Evolutionary conservation across 345 rosid genomes (phyloP), one percentile per base, ranked within the genome.

Genomic region (Lenwebbia sp.): DNA sequence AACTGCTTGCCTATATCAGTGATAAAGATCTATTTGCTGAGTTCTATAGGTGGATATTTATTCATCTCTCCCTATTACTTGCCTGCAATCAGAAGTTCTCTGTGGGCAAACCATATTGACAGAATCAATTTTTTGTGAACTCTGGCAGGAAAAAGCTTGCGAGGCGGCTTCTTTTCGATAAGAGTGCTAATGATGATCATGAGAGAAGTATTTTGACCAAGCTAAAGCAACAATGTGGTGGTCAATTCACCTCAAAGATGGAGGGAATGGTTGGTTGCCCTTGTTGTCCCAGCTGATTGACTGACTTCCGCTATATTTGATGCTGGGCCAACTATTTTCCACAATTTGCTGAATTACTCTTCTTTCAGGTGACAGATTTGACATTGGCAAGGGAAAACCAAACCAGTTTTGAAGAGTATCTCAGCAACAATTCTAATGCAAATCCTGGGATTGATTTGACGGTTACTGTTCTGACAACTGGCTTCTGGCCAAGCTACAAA

Each of bases 221-320:
- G 88, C 86, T 95, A 90, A 95, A 95, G 88, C 94, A 94, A 87
- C 98, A 93, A 87, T 95, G 93, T 41, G 98, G 98, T 55, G 94
- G 94, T 44, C 98, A 93, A 88, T 94, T 93, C 89, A 95, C 98
- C 83, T 95, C 96, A 84, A 93, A 94, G 92, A 95, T 95, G 95
- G 98, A 95, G 88, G 93, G 96, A 84, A 95, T 95, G 98, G 96
- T 95, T 41, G 88, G 94, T 86, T 85, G 75, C 52, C 51, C 55
- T 82, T 25, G 49, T 83, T 12, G 54, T 75, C 33, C 52, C 25
- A 81, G 52, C 53, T 53, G 84, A 84, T 83, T 86, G 74, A 70
- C 44, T 81, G 54, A 70, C 82, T 44, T 57, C 9, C 2, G 19
- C 26, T 82, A 50, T 50, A 75, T 83, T 50, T 55, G 52, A 83